Base-by-base conservation (phyloP, 129 eudicot genomes). In the Calendula officinalis region DNA sequence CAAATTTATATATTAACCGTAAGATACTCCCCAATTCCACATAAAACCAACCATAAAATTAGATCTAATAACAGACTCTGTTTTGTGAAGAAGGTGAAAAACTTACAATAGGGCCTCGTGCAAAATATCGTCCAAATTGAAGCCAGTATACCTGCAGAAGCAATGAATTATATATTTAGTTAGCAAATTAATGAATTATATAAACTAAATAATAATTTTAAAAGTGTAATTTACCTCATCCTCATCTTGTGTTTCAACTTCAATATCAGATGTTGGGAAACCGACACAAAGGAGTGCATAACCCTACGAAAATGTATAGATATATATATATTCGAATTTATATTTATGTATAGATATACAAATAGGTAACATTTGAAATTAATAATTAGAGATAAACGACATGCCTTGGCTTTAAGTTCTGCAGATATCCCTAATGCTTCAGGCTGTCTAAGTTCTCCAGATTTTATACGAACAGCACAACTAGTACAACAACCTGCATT, bases 201-300 rank as follows among this genome's bases (percentile, higher is more conserved):
- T 37, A 35, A 35, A 58, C 46, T 22, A 47, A 5, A 12, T 41
- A 6, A 46, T 16, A 22, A 22, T 22, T 1, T 22, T 2, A 4
- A n/a, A 53, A 51, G 61, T n/a, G 72, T 36, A 42, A 22, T 39
- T 70, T 81, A 88, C 98, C 98, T 92, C 98, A 76, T 92, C 98
- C 80, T 92, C 98, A 41, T 92, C 98, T 72, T 92, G 98, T 50
- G 98, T 92, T 75, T 92, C 98, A 81, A 92, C 98, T 82, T 85
- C 98, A 53, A 92, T 67, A 75, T 92, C 98, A 37, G 98, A 82
- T 43, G 82, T 68, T 43, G 98, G 98, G 67, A 76, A 92, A 57
- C 98, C 98, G 67, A 92, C 98, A 79, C 98, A 92, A 32, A 92
- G 96, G 76, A 92, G 98, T 43, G 98, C 98, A 79, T 88, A 92